Evolutionary conservation across 225 moss, liverwort and hornwort species (phyloP), one percentile per base, ranked within the genome.

Genomic region (Marchantia polymorpha): DNA sequence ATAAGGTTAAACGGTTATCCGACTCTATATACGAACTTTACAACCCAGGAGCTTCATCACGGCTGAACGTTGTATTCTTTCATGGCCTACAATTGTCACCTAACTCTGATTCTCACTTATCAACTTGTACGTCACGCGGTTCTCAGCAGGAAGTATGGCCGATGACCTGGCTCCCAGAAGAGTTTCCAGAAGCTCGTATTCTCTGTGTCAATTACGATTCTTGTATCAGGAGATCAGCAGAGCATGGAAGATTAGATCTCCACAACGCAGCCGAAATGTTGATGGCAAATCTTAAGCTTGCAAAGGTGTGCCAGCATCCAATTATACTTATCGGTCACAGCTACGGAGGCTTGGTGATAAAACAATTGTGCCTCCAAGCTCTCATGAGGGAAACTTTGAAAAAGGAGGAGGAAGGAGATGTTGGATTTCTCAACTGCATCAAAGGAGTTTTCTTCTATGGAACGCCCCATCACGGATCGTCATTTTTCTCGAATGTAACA

Each of bases 301-400:
- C 39, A 72, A 16, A 27, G 52, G 54, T 74, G 26, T 14, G 10
- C 10, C 11, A 7, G 4, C 23, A 8, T 52, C 73, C 73, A 8
- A n/a, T 74, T 10, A 53, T 74, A 12, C 52, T 74, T 10, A 19
- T 74, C 8, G 73, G 73, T 3, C 72, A 73, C 50, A 11, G 72
- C 50, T 51, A 16, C 8, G 72, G 72, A 3, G 72, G 72, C 4
- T 52, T 73, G 50, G 52, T 73, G n/a, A n/a, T n/a, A n/a, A n/a
- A n/a, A n/a, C n/a, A n/a, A n/a, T n/a, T n/a, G n/a, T n/a, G n/a
- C n/a, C 31, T 69, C 7, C 69, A 12, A 17, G 3, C 50, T 2
- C 12, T 12, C n/a, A n/a, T n/a, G n/a, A n/a, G n/a, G n/a, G n/a
- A n/a, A n/a, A n/a, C n/a, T n/a, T n/a, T n/a, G n/a, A n/a, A n/a